These are phyloP conservation scores for Aspergillus eucalypticola DNA, from an alignment of 2,329 filamentous ascomycete species.

Conservation along the genomic window DNA sequence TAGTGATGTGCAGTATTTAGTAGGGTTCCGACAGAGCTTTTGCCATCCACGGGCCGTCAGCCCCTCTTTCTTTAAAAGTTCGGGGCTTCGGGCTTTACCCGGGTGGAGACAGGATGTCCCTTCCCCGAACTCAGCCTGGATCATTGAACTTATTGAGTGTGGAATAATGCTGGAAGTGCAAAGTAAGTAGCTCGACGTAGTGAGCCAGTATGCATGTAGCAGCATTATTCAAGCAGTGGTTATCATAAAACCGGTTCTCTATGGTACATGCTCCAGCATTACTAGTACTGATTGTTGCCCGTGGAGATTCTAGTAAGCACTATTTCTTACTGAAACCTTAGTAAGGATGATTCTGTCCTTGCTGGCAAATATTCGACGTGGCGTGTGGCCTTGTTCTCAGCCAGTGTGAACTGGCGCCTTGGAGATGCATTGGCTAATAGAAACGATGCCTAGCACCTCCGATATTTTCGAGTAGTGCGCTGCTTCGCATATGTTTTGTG, in stretches of 20 bases:
- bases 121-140: conserved; percentile 12
- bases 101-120: conserved; percentile 22
- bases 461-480: background rate
- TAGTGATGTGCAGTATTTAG: conserved; percentile 4
- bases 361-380: background rate
- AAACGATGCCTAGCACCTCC: background rate
- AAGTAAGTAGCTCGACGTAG: too few relatives aligned
- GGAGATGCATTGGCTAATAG: background rate
- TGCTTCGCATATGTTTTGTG: background rate
- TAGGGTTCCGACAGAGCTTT: conserved; percentile 16
- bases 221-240: background rate
- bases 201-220: too few relatives aligned
- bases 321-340: background rate
- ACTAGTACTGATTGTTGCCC: background rate
- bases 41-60: conserved; percentile 26
- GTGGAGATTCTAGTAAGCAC: background rate
- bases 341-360: background rate
- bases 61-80: conserved; percentile 21
- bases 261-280: too few relatives aligned
- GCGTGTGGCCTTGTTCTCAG: background rate
- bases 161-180: background rate
- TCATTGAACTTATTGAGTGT: background rate
- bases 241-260: background rate
- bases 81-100: conserved; percentile 26
- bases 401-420: background rate